Conservation (phyloP, 2,329 filamentous ascomycete species). For the Colletotrichum scovillei region DNA sequence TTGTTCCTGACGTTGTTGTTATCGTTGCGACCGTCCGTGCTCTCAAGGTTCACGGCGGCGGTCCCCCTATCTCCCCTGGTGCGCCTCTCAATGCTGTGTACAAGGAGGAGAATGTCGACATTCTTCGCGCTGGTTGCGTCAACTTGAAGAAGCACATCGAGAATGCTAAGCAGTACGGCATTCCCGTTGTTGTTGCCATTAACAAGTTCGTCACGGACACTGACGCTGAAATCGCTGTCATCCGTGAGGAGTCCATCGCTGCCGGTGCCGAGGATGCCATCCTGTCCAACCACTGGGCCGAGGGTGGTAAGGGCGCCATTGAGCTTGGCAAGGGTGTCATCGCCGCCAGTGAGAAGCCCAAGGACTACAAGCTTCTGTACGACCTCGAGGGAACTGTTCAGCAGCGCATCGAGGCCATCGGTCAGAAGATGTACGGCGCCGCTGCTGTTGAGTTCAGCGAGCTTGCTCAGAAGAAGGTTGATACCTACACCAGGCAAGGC, state of each 20-base stretch:
- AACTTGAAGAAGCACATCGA: constrained; percentile 96
- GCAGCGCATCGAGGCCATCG: constrained; percentile 91
- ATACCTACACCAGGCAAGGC: constrained; percentile 92
- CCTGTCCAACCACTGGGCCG: constrained; percentile 95
- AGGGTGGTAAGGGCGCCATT: constrained; percentile 90
- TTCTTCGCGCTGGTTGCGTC: constrained; percentile 89
- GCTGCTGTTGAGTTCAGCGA: constrained; percentile 91
- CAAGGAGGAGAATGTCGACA: constrained; percentile 91
- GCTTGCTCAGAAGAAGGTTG: constrained; percentile 94
- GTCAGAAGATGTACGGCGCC: constrained; percentile 94
- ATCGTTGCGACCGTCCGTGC: constrained; percentile 96
- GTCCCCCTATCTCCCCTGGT: constrained; percentile 91
- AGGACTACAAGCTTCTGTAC: constrained; percentile 91
- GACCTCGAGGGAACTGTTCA: constrained; percentile 82
- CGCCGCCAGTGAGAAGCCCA: constrained; percentile 82
- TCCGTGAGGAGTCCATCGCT: constrained; percentile 90
- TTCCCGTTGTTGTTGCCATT: constrained; percentile 96
- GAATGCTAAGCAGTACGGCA: constrained; percentile 89
- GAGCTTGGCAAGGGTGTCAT: constrained; percentile 91
- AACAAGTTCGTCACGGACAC: constrained; percentile 97
- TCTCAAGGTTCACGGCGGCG: constrained; percentile 96
- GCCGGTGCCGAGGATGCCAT: constrained; percentile 96
- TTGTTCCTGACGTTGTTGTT: constrained; percentile 92
- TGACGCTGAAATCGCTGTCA: constrained; percentile 87
- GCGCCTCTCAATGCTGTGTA: constrained; percentile 89